Base-by-base conservation (phyloP, 768 basidiomycete genomes). In the Xanthoconium stramineum region DNA sequence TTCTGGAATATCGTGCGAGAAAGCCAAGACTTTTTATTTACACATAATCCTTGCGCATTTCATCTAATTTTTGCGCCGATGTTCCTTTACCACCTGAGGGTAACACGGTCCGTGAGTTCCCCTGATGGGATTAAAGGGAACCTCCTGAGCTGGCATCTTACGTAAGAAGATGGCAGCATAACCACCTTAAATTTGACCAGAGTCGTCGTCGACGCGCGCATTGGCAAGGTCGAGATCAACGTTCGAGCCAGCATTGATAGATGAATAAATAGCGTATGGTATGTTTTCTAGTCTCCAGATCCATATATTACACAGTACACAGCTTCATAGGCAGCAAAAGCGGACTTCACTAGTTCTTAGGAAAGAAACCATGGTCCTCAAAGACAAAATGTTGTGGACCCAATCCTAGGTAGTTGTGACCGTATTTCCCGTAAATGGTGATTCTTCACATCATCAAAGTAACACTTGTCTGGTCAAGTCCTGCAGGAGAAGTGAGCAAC, bases 81-180 rank as follows among this genome's bases (percentile, higher is more conserved):
- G n/a, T n/a, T n/a, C n/a, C n/a, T n/a, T n/a, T n/a, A n/a, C n/a
- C n/a, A n/a, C n/a, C n/a, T n/a, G n/a, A n/a, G n/a, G n/a, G n/a
- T n/a, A n/a, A n/a, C n/a, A n/a, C n/a, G n/a, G n/a, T n/a, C n/a
- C n/a, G n/a, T n/a, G n/a, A n/a, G n/a, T n/a, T n/a, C n/a, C n/a
- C n/a, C n/a, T n/a, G n/a, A n/a, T n/a, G n/a, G n/a, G n/a, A n/a
- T n/a, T n/a, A 90, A 91, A 66, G 90, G 91, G 69, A 92, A 91
- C 68, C 77, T 93, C 0, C 91, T 91, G 0, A 90, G 88, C 24
- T 24, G 24, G 24, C 24, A 2, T 2, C 24, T 24, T 24, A 24
- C 24, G 24, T 24, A 24, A 24, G 24, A 24, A 24, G 4, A 24
- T 4, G 24, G 24, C 24, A 4, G 24, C 24, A 24, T 24, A 24